A percentile compares a stretch with the other conserved stretches of the same genome.
phyloP scores from a whole-genome alignment of 1,139 yeast species.

The Candida frijolesensis region DNA sequence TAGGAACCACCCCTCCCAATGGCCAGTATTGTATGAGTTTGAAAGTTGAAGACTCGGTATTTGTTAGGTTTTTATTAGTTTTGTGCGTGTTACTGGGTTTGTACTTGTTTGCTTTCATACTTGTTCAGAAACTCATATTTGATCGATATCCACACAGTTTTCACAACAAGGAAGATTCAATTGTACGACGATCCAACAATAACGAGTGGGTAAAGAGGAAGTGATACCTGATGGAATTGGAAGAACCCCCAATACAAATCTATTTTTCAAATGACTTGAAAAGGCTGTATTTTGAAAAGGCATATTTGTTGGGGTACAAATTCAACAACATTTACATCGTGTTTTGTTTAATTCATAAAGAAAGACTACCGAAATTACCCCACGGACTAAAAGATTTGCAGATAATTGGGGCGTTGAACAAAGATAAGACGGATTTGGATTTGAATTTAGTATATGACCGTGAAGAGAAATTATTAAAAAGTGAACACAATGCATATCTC shows the following conservation, averaged over 20 bases:
- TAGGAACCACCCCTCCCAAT: background rate
- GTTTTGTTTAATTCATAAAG: conserved; percentile 20
- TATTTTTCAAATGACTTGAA: conserved; percentile 40
- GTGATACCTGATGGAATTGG: conserved; percentile 19
- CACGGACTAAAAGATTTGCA: conserved; percentile 17
- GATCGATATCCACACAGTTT: conserved; percentile 10
- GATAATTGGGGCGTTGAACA: conserved; percentile 25
- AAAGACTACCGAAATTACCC: conserved; percentile 13
- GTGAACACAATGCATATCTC: conserved; percentile 30
- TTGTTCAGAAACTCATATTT: conserved; percentile 8
- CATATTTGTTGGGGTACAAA: conserved; percentile 30
- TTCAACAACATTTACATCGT: conserved; percentile 27
- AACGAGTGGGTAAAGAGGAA: background rate
- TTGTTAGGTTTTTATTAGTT: conserved; percentile 1
- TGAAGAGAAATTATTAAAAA: background rate
- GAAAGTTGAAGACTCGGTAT: background rate
- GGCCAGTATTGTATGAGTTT: conserved; percentile 3
- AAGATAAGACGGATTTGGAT: conserved; percentile 8
- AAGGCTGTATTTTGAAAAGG: conserved; percentile 10
- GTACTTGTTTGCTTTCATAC: background rate
- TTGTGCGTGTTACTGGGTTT: background rate
- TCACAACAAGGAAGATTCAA: background rate
- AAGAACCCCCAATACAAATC: conserved; percentile 22
- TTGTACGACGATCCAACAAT: background rate
- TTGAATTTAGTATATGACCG: conserved; percentile 14